Conservation (phyloP, 1,284 basidiomycete genomes). For the Ustilago tritici region DNA sequence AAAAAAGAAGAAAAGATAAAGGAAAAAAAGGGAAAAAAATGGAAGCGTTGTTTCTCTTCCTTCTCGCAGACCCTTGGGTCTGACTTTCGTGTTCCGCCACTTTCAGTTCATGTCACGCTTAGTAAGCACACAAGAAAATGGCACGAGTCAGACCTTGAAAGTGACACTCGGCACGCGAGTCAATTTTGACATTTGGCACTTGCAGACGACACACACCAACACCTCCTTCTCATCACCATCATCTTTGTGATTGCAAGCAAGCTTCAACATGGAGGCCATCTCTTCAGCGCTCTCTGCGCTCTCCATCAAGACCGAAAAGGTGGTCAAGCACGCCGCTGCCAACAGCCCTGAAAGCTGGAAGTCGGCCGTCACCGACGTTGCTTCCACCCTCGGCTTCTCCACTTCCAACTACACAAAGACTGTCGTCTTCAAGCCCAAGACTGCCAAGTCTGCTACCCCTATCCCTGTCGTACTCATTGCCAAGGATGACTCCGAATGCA, state of each 20-base stretch:
- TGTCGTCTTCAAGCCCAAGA: slow-evolving; percentile 89
- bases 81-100: slow-evolving; percentile 13
- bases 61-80: neutral
- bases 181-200: neutral
- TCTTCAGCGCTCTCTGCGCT: slow-evolving; percentile 54
- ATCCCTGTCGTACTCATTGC: slow-evolving; percentile 89
- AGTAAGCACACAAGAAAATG: slow-evolving; percentile 16
- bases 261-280: slow-evolving; percentile 47
- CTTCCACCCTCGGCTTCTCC: slow-evolving; percentile 37
- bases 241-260: neutral
- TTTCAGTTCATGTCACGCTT: slow-evolving; percentile 17
- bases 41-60: neutral
- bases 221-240: slow-evolving; percentile 5
- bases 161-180: slow-evolving; percentile 45
- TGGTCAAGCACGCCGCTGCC: slow-evolving; percentile 58
- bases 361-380: slow-evolving; percentile 49
- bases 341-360: slow-evolving; percentile 57
- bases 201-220: neutral
- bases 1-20: neutral
- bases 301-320: slow-evolving; percentile 53
- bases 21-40: neutral
- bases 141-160: slow-evolving; percentile 33
- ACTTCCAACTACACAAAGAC: slow-evolving; percentile 73
- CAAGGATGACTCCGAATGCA: slow-evolving; percentile 82
- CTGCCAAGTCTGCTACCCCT: slow-evolving; percentile 85